These are phyloP conservation scores for Hypsizygus marmoreus DNA, from an alignment of 768 basidiomycete species.

Conservation along the genomic window DNA sequence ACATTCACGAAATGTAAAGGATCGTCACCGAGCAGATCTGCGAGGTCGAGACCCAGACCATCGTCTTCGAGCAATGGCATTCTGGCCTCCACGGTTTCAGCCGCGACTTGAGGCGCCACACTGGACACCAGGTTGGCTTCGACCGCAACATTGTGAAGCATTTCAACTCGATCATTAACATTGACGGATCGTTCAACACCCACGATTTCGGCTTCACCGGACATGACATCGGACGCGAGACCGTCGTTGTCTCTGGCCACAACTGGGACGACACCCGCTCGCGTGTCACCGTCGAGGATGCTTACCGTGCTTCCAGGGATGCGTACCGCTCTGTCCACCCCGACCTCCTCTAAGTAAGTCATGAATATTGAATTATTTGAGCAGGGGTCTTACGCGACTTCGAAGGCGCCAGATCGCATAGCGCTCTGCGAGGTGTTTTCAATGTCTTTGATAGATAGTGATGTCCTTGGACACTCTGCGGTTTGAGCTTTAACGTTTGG, in stretches of 20 bases:
- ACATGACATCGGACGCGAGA: constrained; percentile 37
- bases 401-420: background rate
- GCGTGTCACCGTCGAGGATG: constrained; percentile 31
- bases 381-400: background rate
- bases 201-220: constrained; percentile 44
- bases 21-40: constrained; percentile 49
- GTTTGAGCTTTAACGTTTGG: constrained; percentile 6
- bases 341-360: constrained; percentile 12
- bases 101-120: constrained; percentile 41
- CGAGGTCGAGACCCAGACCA: constrained; percentile 50
- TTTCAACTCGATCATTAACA: constrained; percentile 32
- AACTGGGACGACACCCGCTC: constrained; percentile 40
- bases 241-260: constrained; percentile 35
- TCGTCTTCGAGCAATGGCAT: constrained; percentile 46
- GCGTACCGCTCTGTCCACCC: constrained; percentile 21
- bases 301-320: constrained; percentile 31
- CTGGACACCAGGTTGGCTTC: constrained; percentile 39
- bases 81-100: constrained; percentile 41
- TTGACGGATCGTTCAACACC: constrained; percentile 38
- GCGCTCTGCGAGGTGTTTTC: background rate
- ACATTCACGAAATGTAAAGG: constrained; percentile 22
- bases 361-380: background rate
- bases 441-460: constrained; percentile 1
- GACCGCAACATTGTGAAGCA: constrained; percentile 38
- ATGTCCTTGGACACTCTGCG: background rate